phyloP scores from a whole-genome alignment of 352 stramenopile genomes.

The Aphanomyces invadans region DNA sequence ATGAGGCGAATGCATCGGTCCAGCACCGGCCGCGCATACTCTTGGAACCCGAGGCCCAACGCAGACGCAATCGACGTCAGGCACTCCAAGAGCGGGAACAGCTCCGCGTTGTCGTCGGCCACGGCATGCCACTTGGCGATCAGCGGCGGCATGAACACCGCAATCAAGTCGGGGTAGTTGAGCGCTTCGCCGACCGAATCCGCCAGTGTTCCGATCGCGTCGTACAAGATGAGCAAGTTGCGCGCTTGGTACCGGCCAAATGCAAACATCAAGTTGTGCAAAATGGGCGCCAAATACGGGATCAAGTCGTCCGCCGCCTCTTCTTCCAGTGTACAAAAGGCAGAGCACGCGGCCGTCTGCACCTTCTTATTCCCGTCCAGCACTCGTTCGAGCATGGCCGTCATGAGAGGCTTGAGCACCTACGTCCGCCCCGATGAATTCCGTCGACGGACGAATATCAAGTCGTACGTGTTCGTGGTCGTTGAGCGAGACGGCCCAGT shows the following conservation, averaged over 20 bases:
- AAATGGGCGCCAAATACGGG: constrained; percentile 89
- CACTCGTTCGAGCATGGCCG: constrained; percentile 85
- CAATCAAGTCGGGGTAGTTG: constrained; percentile 87
- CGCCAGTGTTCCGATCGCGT: constrained; percentile 92
- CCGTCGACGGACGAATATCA: not conserved
- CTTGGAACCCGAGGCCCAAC: constrained; percentile 79
- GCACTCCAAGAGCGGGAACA: constrained; percentile 86
- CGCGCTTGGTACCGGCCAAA: constrained; percentile 92
- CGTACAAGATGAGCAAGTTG: constrained; percentile 94
- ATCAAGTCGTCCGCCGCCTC: constrained; percentile 87
- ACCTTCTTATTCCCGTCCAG: constrained; percentile 92
- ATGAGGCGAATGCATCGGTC: constrained; percentile 73
- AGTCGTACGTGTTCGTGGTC: constrained; percentile 48
- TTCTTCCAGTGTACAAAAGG: constrained; percentile 93
- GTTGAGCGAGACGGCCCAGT: constrained; percentile 89
- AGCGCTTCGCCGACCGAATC: constrained; percentile 90
- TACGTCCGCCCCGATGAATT: no score
- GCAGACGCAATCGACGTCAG: constrained; percentile 78
- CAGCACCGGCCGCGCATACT: constrained; percentile 79
- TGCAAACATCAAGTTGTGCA: constrained; percentile 88
- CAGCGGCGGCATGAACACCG: constrained; percentile 90
- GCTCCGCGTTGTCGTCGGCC: constrained; percentile 67
- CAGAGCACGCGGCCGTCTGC: constrained; percentile 91
- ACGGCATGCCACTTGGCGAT: constrained; percentile 89
- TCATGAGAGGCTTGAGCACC: constrained; percentile 62